phyloP scores from a whole-genome alignment of 202 grass and related monocot species.

The Brachypodium distachyon region DNA sequence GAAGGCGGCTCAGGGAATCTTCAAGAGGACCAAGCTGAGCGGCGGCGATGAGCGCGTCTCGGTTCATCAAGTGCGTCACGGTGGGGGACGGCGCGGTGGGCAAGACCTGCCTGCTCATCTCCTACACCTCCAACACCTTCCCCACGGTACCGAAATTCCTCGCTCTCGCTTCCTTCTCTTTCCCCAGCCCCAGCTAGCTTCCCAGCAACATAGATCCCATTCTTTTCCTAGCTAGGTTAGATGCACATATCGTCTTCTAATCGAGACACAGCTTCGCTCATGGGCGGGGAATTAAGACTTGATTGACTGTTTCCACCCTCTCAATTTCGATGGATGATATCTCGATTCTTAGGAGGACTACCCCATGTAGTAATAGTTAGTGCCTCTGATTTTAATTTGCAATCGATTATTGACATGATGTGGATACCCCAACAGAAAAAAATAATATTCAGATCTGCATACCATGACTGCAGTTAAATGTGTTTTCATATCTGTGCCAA shows the following conservation, averaged over 20 bases:
- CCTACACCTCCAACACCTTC: conserved; percentile 46
- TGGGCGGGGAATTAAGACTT: too few relatives aligned
- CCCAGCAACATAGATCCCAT: not conserved
- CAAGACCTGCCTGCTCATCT: conserved; percentile 53
- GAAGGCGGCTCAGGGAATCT: too few relatives aligned
- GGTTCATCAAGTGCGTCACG: conserved; percentile 76
- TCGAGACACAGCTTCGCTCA: not conserved
- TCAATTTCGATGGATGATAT: not conserved
- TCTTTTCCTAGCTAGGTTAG: not conserved
- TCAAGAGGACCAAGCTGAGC: too few relatives aligned
- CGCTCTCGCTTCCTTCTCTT: not conserved
- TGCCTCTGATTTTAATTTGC: not conserved
- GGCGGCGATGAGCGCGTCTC: conserved; percentile 46
- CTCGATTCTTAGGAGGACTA: not conserved
- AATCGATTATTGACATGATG: not conserved
- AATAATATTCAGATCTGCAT: not conserved
- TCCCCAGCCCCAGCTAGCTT: too few relatives aligned
- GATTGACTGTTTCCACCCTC: not conserved
- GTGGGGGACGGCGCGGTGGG: conserved; percentile 67
- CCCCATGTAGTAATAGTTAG: too few relatives aligned
- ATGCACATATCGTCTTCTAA: not conserved
- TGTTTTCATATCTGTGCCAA: not conserved
- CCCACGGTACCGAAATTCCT: conserved; percentile 29
- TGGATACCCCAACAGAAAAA: not conserved
- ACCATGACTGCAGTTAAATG: too few relatives aligned